Evolutionary conservation across 1,284 basidiomycete genomes (phyloP), one percentile per base, ranked within the genome.

Genomic region (Mrakiaceae sp.): DNA sequence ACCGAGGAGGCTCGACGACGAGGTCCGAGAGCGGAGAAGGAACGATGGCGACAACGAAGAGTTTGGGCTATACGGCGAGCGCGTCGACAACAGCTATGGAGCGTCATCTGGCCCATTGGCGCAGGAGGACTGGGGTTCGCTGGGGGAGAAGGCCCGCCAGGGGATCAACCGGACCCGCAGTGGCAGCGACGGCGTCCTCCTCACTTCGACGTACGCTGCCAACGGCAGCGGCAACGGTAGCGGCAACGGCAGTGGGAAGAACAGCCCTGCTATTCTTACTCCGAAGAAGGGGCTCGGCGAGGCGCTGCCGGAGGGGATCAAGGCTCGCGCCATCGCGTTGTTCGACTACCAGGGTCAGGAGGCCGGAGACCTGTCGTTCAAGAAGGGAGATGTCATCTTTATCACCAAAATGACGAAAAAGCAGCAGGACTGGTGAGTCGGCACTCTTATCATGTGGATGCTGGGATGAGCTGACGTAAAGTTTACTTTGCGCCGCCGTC

Each of bases 341-440:
- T 42, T 53, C n/a, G 14, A 14, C 44, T 8, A 4, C 5, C 3
- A 9, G 9, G 7, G 4, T 6, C 12, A n/a, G 9, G 42, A 64
- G 64, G 16, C 7, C 5, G 65, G 62, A 1, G 65, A 66, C 39
- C 49, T 66, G 10, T 16, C 40, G n/a, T 66, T 66, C 54, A 12
- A 43, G 5, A 14, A 46, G 16, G 65, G 65, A 16, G 65, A 66
- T 14, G 58, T 66, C 9, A 56, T 66, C 46, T n/a, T 66, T 4
- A 43, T 66, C 9, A n/a, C 43, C n/a, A 9, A 66, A 40, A 63
- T 56, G 65, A 56, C 62, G 46, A 14, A 58, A n/a, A 49, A 50
- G 10, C 58, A 53, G 16, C 44, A 56, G 40, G 64, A 66, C 42
- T 66, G 65, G 65, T 66, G 3, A 27, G 65, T 59, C 59, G 3